Evolutionary conservation across 768 basidiomycete species (phyloP), one percentile per base, ranked within the genome.

Genomic region (Butyriboletus loyo): DNA sequence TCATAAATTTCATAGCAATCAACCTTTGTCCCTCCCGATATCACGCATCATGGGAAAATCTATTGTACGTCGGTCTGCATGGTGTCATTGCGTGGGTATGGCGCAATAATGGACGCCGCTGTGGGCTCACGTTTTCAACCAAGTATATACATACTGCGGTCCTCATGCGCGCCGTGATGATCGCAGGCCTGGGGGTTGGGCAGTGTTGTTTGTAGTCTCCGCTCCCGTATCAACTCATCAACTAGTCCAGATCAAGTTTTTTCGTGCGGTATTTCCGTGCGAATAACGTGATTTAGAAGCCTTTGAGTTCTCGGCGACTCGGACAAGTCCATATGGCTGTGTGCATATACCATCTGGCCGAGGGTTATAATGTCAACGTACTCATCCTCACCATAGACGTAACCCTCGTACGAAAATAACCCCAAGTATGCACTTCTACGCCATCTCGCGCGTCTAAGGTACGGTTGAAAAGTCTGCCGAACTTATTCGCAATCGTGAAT

Each of bases 111-210:
- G 13, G 10, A n/a, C 21, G 36, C 14, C 25, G 14, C 17, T 15
- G 25, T 15, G 22, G 22, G 53, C 71, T 48, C 51, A 77, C 79
- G 64, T 49, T 65, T 74, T 72, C 15, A 82, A 54, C n/a, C n/a
- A n/a, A n/a, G n/a, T n/a, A n/a, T n/a, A 55, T 68, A 78, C 15
- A 77, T 56, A 57, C 79, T 81, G 30, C 72, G 66, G 53, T 81
- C 79, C 39, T 72, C 66, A 9, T 56, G 30, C 78, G 76, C 7
- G 73, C 74, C 13, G 58, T 65, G 31, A 63, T 19, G 25, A 31
- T 34, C 1, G 49, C n/a, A n/a, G n/a, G n/a, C n/a, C n/a, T 30
- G 31, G 35, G 28, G 27, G 41, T 25, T 17, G 39, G 27, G 35
- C 7, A n/a, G n/a, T 11, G 11, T 37, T 27, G 24, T 30, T 34